Base-by-base conservation (phyloP, 2,329 filamentous ascomycete genomes). In the Fonsecaea pedrosoi region DNA sequence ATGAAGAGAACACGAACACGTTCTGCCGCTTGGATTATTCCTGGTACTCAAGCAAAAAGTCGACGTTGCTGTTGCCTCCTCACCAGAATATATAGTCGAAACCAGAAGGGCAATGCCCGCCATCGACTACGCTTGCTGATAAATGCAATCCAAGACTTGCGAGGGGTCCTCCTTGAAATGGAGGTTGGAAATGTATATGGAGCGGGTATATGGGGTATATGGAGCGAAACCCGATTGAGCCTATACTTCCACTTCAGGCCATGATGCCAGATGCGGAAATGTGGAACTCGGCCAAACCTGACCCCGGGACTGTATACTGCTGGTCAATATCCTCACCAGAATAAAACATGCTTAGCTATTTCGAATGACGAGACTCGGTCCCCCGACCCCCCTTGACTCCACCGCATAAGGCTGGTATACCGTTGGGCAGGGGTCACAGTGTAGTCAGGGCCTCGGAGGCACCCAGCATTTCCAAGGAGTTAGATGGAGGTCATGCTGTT, bases 191-290 rank as follows among this genome's bases (percentile, higher is more conserved):
- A 8, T 37, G 48, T 45, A 6, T 60, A 13, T 18, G 35, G 25
- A 13, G 25, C 18, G 25, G 25, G 25, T 25, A 25, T 25, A 25
- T 25, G 25, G 25, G 3, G 25, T 25, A 25, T 25, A 2, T 25
- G 25, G 25, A 25, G 25, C 25, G 25, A n/a, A n/a, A 10, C 57
- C 32, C 42, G 42, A 60, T 60, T 2, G 40, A 53, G 57, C 15
- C 15, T 3, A 25, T 34, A 37, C 21, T 60, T 42, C 57, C 57
- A 9, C 25, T 60, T 60, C 38, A 53, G 57, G 57, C 40, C 8
- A 60, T 60, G 57, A 50, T 25, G 12, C 40, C 57, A 34, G 15
- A 53, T 60, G 25, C 30, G 57, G 57, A 60, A 60, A 60, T 53
- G 42, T 59, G 56, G 25, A 45, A 45, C 40, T 18, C 40, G 40